Percentiles rank a stretch among this genome's conserved stretches.
Conservation (phyloP, 441 rosid genomes). For the Syzygium syzygioides region DNA sequence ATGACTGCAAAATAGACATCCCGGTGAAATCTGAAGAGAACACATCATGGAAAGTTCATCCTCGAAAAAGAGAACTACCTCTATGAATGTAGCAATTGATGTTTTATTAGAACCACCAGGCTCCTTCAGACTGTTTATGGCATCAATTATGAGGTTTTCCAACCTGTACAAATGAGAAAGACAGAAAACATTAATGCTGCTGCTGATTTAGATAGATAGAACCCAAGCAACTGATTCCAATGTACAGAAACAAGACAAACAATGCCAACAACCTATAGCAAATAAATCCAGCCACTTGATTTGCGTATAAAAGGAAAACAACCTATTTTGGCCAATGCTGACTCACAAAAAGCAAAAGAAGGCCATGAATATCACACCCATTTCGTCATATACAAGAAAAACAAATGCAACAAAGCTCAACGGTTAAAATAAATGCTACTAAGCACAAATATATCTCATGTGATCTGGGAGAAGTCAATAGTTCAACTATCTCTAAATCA, state of each 20-base stretch:
- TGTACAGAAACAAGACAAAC: not conserved
- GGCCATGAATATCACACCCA: not conserved
- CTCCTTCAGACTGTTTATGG: conserved; percentile 75
- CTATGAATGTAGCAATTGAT: conserved; percentile 72
- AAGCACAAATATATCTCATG: not conserved
- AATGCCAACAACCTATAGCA: not conserved
- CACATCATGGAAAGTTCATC: not conserved
- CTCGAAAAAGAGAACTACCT: conserved; percentile 35
- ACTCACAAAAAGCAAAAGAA: not conserved
- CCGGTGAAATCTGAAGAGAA: not conserved
- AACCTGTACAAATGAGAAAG: conserved; percentile 38
- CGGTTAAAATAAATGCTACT: not conserved
- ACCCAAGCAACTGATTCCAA: not conserved
- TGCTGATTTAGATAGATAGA: not conserved
- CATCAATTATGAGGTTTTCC: conserved; percentile 88
- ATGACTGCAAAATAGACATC: not conserved
- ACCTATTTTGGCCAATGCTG: not conserved
- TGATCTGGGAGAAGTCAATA: not conserved
- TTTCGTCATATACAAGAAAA: not conserved
- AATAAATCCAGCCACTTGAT: not conserved
- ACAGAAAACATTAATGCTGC: not conserved
- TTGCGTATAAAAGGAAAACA: not conserved
- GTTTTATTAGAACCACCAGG: conserved; percentile 88
- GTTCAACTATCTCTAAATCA: not conserved
- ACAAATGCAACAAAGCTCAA: not conserved